Base-by-base conservation (phyloP, 352 stramenopile genomes). In the Pythium chondricola region DNA sequence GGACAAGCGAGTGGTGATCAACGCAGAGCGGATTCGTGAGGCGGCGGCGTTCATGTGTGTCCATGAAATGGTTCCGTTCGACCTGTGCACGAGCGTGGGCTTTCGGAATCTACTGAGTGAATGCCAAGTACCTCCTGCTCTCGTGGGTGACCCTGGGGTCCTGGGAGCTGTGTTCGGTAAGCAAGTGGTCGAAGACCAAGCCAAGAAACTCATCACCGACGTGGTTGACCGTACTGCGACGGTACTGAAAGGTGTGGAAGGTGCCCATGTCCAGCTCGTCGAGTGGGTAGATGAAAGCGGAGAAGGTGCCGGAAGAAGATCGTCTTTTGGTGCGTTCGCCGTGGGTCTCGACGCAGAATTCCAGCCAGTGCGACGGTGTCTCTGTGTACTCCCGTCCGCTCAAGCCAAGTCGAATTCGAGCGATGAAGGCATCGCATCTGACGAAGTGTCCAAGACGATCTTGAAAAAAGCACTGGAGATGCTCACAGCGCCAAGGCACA, bases 281-380 rank as follows among this genome's bases (percentile, higher is more conserved):
- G 69, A 83, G 48, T 88, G 73, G 74, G 36, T 38, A 3, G 25
- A 14, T n/a, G n/a, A n/a, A n/a, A n/a, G n/a, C n/a, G 32, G n/a
- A 33, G 29, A 8, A 33, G 29, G 7, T 16, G n/a, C 14, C 5
- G 14, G 8, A 33, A 18, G 18, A 7, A 17, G 13, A 14, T 17
- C 26, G 25, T 74, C 82, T 48, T 30, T 83, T 9, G 73, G 67
- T 6, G 51, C 86, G 2, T 83, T 83, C 55, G 75, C 71, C 0
- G 62, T 87, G 8, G 69, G 71, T 2, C 43, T 89, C 7, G 75
- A 89, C 35, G 69, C 75, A 10, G 73, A 87, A 16, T 89, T 89
- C 46, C 74, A 83, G 27, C 44, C 64, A 0, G 81, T 84, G 9
- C 74, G 71, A 7, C 61, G 73, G 17, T 89, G 78, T 56, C 47